Evolutionary conservation across 2,329 filamentous ascomycete genomes (phyloP).

Genomic region (Berkeleyomyces rouxiae): DNA sequence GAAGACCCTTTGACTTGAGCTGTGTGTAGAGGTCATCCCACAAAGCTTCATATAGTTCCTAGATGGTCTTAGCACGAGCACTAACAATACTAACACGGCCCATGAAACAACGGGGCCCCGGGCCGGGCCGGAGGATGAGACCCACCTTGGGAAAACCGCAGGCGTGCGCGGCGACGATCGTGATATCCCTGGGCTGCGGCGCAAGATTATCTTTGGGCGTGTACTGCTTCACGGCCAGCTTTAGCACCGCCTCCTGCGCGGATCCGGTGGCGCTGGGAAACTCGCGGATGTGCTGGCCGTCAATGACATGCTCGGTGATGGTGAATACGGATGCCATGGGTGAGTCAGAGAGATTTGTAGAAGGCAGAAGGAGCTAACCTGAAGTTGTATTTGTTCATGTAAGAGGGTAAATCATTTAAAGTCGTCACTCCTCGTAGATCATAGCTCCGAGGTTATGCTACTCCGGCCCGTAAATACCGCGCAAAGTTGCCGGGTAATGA

Average conservation of each 20-base stretch:
- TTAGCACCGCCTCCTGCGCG: constrained; percentile 57
- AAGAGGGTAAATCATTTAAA: no score
- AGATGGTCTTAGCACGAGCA: not conserved
- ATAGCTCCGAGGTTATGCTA: not conserved
- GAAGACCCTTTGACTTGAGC: constrained; percentile 39
- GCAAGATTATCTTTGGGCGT: constrained; percentile 52
- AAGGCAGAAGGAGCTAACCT: no score
- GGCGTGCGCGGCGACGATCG: constrained; percentile 72
- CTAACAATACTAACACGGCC: not conserved
- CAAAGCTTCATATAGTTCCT: constrained; percentile 84
- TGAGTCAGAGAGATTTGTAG: not conserved
- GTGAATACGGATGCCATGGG: constrained; percentile 4
- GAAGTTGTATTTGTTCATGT: no score
- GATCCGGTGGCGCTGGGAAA: constrained; percentile 57
- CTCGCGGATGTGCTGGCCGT: constrained; percentile 65
- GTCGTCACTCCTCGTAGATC: no score
- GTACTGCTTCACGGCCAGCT: constrained; percentile 76
- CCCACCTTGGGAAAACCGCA: constrained; percentile 80
- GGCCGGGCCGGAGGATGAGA: not conserved
- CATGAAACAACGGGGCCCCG: not conserved
- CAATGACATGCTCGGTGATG: constrained; percentile 39
- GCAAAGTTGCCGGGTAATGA: no score
- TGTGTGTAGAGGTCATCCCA: constrained; percentile 64
- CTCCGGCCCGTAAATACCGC: not conserved
- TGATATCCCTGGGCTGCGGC: constrained; percentile 60